Base-by-base conservation (phyloP, 176 grass and related monocot species). In the Bromus sterilis region DNA sequence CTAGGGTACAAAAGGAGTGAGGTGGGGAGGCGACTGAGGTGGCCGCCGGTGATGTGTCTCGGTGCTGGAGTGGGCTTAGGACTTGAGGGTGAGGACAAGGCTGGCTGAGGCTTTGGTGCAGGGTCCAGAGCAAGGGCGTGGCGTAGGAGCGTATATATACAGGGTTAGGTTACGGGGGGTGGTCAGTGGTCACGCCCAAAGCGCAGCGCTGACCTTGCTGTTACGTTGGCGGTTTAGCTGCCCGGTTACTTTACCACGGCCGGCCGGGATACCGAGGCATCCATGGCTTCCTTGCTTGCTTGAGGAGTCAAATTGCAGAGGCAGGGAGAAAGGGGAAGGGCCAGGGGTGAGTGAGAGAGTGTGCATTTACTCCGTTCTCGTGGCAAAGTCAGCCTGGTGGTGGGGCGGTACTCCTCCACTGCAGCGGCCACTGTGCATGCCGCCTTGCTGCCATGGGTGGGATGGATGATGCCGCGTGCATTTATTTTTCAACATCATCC, bases 381-480 rank as follows among this genome's bases (percentile, higher is more conserved):
- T 86, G 88, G 44, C 83, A 66, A 89, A 86, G 83, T 89, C 88
- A 86, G 78, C 78, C 73, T 82, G 72, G 78, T 85, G 56, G 83
- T 74, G 88, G 83, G 67, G 76, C 66, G 36, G 40, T 84, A 84
- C 66, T n/a, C n/a, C n/a, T n/a, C n/a, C n/a, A 44, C 26, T 49
- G 28, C 51, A 21, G 62, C 21, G 6, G 49, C 49, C 67, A 71
- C 68, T 44, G 68, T 41, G 68, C 68, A 44, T 20, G 51, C 36
- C 24, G 82, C 74, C 44, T 43, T 68, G 64, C 64, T n/a, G n/a
- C n/a, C n/a, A n/a, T n/a, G n/a, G n/a, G n/a, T n/a, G n/a, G n/a
- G 33, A 66, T 70, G 65, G 36, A 60, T 70, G 36, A 60, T 70
- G 87, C 71, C 82, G 82, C 87, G 87, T 89, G 88, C 88, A 86